Percentiles rank a stretch among this genome's conserved stretches.
These are phyloP conservation scores for Fusarium annulatum DNA, from an alignment of 2,329 filamentous ascomycete genomes.

Conservation along the genomic window DNA sequence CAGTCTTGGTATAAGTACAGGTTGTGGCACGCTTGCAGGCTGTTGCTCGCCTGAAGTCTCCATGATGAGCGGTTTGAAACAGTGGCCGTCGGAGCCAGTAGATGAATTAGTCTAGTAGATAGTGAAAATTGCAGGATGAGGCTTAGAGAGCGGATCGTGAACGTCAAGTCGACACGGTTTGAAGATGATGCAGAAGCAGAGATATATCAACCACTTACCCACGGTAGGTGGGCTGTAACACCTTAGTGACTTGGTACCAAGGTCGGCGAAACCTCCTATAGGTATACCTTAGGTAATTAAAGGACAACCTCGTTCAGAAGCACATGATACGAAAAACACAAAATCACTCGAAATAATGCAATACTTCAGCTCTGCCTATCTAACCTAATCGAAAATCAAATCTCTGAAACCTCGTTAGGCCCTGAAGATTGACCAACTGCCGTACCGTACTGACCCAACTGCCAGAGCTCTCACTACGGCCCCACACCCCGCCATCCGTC, in stretches of 20 bases:
- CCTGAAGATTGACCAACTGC: background rate
- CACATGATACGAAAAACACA: background rate
- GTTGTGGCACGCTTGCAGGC: background rate
- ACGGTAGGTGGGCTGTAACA: background rate
- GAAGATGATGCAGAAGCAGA: conserved; percentile 7
- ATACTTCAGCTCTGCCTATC: too few relatives aligned
- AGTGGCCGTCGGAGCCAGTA: too few relatives aligned
- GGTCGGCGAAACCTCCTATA: background rate
- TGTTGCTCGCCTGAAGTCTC: background rate
- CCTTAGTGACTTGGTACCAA: background rate
- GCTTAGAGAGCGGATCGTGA: background rate
- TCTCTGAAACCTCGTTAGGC: too few relatives aligned
- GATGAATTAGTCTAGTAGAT: background rate
- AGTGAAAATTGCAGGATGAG: background rate
- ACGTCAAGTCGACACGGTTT: background rate
- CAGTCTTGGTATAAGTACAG: conserved; percentile 4
- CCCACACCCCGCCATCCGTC: conserved; percentile 31
- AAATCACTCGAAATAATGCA: too few relatives aligned
- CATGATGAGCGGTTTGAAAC: background rate
- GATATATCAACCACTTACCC: background rate
- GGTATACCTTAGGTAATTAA: background rate
- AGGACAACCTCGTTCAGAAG: background rate
- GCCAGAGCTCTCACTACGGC: conserved; percentile 2
- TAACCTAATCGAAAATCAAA: background rate
- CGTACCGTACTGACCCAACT: background rate